Percentiles rank a stretch among this genome's conserved stretches.
Conservation (phyloP, 495 filamentous ascomycete species). For the Bacidia gigantensis region DNA sequence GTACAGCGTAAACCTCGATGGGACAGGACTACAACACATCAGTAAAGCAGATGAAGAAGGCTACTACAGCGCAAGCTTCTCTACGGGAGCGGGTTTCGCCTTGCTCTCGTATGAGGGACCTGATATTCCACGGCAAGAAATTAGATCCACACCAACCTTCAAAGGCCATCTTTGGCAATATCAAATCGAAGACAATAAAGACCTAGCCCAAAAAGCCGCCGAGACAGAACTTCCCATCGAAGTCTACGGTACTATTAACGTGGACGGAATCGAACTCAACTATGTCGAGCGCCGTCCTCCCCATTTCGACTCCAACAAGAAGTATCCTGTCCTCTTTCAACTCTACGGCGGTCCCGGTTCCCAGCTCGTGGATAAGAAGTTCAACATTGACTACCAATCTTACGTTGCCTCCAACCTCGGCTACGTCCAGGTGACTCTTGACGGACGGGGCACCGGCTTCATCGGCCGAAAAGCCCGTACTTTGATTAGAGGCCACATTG, state of each 20-base stretch:
- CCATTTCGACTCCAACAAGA: constrained; percentile 71
- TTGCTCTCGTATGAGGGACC: constrained; percentile 75
- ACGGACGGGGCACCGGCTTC: constrained; percentile 84
- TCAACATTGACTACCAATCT: constrained; percentile 77
- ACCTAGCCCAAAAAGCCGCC: constrained; percentile 51
- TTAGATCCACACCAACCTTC: constrained; percentile 69
- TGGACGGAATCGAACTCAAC: constrained; percentile 67
- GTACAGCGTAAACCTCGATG: constrained; percentile 79
- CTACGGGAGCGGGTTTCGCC: constrained; percentile 63
- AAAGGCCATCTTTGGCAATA: constrained; percentile 42
- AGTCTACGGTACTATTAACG: constrained; percentile 70
- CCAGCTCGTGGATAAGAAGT: constrained; percentile 70
- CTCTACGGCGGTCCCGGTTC: constrained; percentile 87
- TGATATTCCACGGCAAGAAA: constrained; percentile 79
- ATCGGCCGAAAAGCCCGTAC: constrained; percentile 74
- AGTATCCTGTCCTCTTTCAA: constrained; percentile 88
- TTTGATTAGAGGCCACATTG: constrained; percentile 69
- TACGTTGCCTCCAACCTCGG: constrained; percentile 75
- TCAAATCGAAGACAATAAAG: constrained; percentile 62
- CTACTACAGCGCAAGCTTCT: constrained; percentile 82
- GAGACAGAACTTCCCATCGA: constrained; percentile 73
- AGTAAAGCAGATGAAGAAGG: constrained; percentile 66
- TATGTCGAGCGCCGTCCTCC: constrained; percentile 82
- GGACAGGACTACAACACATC: constrained; percentile 49
- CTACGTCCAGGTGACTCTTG: constrained; percentile 93